Evolutionary conservation across 257 asterid species (phyloP).

Genomic region (Solanum gracilifrons): DNA sequence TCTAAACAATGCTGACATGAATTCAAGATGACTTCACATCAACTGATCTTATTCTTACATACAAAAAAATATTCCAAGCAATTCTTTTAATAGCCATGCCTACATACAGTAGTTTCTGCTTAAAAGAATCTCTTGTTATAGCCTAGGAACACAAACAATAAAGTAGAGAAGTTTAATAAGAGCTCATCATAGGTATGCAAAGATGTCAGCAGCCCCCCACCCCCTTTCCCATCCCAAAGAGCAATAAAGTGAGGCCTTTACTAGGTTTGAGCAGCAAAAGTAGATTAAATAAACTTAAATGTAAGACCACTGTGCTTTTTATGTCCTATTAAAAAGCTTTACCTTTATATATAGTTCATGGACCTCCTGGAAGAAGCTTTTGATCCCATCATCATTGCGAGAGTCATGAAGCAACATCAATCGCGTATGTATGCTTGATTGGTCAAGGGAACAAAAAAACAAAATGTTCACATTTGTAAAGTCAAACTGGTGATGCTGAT

Average conservation of each 20-base stretch:
- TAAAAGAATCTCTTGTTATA: background rate
- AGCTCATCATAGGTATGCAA: background rate
- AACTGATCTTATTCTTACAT: background rate
- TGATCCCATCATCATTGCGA: conserved; percentile 95
- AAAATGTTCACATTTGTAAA: background rate
- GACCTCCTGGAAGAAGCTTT: conserved; percentile 96
- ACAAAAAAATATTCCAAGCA: background rate
- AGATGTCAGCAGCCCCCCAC: background rate
- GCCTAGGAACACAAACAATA: background rate
- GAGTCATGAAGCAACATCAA: conserved; percentile 96
- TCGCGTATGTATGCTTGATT: conserved; percentile 65
- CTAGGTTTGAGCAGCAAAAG: background rate
- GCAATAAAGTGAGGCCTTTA: background rate
- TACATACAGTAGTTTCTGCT: background rate
- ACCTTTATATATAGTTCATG: conserved; percentile 92
- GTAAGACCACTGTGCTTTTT: background rate
- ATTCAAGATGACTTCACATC: background rate
- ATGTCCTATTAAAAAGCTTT: background rate
- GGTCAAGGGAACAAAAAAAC: conserved; percentile 33
- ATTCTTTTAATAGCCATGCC: background rate
- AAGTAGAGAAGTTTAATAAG: background rate
- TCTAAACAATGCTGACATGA: background rate
- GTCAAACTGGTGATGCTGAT: background rate
- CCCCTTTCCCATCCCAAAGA: background rate
- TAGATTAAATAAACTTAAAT: background rate